Conservation (phyloP, 2,329 filamentous ascomycete species). For the Fusarium praegraminearum region DNA sequence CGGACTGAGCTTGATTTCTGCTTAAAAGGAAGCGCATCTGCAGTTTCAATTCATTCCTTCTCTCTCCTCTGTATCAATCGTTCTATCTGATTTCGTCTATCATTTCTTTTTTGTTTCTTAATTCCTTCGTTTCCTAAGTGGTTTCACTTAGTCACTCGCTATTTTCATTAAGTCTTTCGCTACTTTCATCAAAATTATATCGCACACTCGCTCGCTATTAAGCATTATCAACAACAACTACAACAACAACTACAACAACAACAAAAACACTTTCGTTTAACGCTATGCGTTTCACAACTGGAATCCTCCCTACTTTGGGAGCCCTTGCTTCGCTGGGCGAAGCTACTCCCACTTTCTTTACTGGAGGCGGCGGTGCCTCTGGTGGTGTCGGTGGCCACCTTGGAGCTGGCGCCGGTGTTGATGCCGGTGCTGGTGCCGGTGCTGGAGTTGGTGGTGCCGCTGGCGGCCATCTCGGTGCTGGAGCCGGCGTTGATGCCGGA, state of each 20-base stretch:
- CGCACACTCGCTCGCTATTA: constrained; percentile 10
- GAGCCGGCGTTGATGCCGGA: constrained; percentile 1
- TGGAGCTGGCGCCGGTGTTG: constrained; percentile 12
- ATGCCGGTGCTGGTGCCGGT: not conserved
- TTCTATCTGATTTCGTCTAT: constrained; percentile 29
- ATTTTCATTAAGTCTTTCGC: constrained; percentile 8
- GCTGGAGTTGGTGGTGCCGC: constrained; percentile 8
- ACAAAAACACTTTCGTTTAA: constrained; percentile 18
- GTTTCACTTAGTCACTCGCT: constrained; percentile 5
- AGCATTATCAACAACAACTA: constrained; percentile 7
- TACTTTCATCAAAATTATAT: constrained; percentile 8
- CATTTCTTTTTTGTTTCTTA: constrained; percentile 18
- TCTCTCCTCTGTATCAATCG: constrained; percentile 24
- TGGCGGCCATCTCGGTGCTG: constrained; percentile 17
- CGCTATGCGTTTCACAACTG: constrained; percentile 38
- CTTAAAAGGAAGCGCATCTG: constrained; percentile 28
- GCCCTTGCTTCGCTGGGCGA: constrained; percentile 38
- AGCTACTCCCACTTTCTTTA: constrained; percentile 35
- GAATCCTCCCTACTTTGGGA: constrained; percentile 34
- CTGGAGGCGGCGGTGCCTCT: constrained; percentile 12
- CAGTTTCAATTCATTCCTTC: constrained; percentile 8
- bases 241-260: not conserved
- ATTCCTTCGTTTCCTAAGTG: constrained; percentile 19
- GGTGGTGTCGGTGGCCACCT: constrained; percentile 11
- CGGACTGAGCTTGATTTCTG: constrained; percentile 7